Base-by-base conservation (phyloP, 768 basidiomycete species). In the Dioszegia aurantiaca region DNA sequence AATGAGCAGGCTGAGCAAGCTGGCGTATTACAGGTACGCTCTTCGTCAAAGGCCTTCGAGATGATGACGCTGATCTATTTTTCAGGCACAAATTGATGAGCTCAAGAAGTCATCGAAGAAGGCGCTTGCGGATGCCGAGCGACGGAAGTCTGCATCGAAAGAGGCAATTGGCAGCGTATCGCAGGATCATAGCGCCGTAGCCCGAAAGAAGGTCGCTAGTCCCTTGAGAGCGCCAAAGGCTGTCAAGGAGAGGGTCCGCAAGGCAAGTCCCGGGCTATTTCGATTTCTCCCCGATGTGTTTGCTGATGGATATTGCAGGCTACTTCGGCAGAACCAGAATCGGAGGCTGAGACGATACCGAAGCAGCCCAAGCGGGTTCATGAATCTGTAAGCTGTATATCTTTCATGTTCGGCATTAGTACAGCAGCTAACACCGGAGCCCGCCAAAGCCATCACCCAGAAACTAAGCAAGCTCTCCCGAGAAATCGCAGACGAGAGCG, bases 21-120 rank as follows among this genome's bases (percentile, higher is more conserved):
- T 21, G 36, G 41, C 3, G 56, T 42, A 5, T 39, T 73, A 11
- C 69, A 70, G 58, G 68, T 66, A 52, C 47, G 67, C 46, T 16
- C 2, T 3, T 2, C 5, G 4, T 10, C 5, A 12, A 3, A n/a
- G n/a, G n/a, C n/a, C n/a, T n/a, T n/a, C n/a, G n/a, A n/a, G n/a
- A n/a, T n/a, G n/a, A n/a, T n/a, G n/a, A n/a, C n/a, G 33, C 33
- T 33, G 33, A 33, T 14, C 33, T 6, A n/a, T n/a, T 33, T 6
- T 33, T 14, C 33, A 33, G 48, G 48, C 33, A 30, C 27, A 49
- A 33, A 23, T 49, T 10, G 48, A 33, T 19, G 23, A 10, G 4
- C 48, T 49, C n/a, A 40, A 59, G 19, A 10, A 24, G 30, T 43
- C 49, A 12, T 16, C 19, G 5, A 39, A 46, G 39, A 49, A 44